Base-by-base conservation (phyloP, 805 yeast genomes). In the Ogataea thermomethanolica region DNA sequence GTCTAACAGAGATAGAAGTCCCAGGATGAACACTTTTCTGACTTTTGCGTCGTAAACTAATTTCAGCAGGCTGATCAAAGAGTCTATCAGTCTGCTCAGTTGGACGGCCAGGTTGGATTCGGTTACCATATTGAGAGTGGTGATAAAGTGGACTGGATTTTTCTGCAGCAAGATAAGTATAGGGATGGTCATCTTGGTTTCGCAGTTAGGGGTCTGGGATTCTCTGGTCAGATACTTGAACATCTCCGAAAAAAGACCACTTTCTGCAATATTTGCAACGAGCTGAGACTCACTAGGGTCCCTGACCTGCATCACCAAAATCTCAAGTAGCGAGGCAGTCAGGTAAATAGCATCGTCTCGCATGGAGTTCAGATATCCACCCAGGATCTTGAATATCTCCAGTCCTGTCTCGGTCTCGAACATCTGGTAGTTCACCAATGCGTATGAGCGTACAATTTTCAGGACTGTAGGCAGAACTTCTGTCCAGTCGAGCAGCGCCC, bases 11-110 rank as follows among this genome's bases (percentile, higher is more conserved):
- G 64, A 46, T 5, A 62, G 24, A 20, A 64, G 44, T 1, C 61
- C 65, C 6, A 65, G 34, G 4, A 60, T 32, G 33, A 46, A 55
- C 5, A 62, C 65, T 59, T 91, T 91, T 46, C 84, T 78, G 49
- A 79, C 77, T 44, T 86, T 71, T 1, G 95, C 90, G 52, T 81
- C 88, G 29, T 83, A 84, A 41, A 85, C 73, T 44, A 76, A 76
- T 41, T 57, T 62, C 48, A 65, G 63, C 48, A 54, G 56, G 45
- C 39, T 42, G 27, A 38, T 55, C 50, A 53, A 61, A 31, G 53
- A 57, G 35, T 45, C 56, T 56, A 43, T 43, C 24, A 46, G 49
- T 14, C 32, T 43, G 39, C 45, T 43, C 32, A 55, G 41, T 25
- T 46, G 35, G 4, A 46, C 35, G 2, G 54, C 31, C n/a, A 46